These are phyloP conservation scores for Russula brevipes DNA, from an alignment of 768 basidiomycete species.

Conservation along the genomic window DNA sequence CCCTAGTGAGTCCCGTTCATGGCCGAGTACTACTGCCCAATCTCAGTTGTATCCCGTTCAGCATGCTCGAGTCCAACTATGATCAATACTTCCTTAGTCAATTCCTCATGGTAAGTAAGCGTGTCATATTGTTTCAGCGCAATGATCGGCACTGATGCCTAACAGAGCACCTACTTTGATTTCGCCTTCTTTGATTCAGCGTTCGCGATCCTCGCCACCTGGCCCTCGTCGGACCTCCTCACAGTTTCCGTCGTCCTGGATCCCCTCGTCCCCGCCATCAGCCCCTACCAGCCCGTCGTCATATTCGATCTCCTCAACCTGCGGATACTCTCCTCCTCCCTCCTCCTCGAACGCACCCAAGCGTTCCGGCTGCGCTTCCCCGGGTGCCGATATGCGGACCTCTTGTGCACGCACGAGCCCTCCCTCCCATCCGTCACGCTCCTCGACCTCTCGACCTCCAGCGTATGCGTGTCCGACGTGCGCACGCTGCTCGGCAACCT, in stretches of 20 bases:
- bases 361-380: slow-evolving; percentile 71
- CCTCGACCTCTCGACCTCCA: slow-evolving; percentile 74
- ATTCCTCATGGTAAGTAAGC: too few species aligned
- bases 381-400: slow-evolving; percentile 48
- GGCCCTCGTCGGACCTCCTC: slow-evolving; percentile 46
- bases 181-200: slow-evolving; percentile 71
- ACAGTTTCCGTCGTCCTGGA: slow-evolving; percentile 65
- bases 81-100: too few species aligned
- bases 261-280: too few species aligned
- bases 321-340: slow-evolving; percentile 42
- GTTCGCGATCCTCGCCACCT: slow-evolving; percentile 53
- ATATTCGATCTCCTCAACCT: slow-evolving; percentile 65
- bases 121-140: too few species aligned
- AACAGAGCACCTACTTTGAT: too few species aligned
- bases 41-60: too few species aligned
- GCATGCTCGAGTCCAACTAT: background rate
- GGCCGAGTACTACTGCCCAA: too few species aligned
- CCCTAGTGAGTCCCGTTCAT: slow-evolving; percentile 42
- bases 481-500: slow-evolving; percentile 51
- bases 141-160: too few species aligned
- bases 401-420: slow-evolving; percentile 30
- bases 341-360: slow-evolving; percentile 40
- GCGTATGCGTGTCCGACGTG: slow-evolving; percentile 48
- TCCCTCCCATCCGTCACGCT: slow-evolving; percentile 48
- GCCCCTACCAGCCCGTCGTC: slow-evolving; percentile 38